Percentiles rank a stretch among this genome's conserved stretches.
Conservation (phyloP, 257 asterid genomes). For the Primulina tabacum region DNA sequence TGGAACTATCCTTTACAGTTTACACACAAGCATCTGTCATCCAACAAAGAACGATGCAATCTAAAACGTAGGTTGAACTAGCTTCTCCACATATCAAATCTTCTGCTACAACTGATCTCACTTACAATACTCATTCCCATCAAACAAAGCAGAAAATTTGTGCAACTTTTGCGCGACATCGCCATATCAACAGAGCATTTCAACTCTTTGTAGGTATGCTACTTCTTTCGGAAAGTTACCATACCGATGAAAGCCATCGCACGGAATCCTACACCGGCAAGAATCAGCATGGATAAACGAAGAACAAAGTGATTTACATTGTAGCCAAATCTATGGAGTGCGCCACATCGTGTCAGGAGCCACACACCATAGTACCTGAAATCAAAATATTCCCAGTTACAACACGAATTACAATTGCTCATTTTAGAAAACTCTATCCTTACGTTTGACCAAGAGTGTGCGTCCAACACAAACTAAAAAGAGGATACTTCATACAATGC, state of each 20-base stretch:
- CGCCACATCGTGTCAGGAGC: slow-evolving; percentile 88
- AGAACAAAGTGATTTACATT: slow-evolving; percentile 62
- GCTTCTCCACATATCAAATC: not conserved
- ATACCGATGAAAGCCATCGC: slow-evolving; percentile 71
- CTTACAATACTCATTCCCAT: not conserved
- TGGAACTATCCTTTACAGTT: not conserved
- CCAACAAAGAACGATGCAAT: not conserved
- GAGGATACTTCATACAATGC: not conserved
- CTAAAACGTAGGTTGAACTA: too few relatives aligned
- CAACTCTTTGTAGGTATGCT: not conserved
- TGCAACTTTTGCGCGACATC: not conserved
- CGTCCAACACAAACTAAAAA: not conserved
- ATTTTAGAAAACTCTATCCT: not conserved
- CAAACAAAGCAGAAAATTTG: too few relatives aligned
- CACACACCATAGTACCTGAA: slow-evolving; percentile 85
- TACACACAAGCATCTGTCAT: not conserved
- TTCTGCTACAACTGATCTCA: not conserved
- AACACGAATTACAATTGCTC: not conserved
- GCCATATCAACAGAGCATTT: not conserved
- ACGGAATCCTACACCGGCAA: slow-evolving; percentile 60
- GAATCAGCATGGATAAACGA: slow-evolving; percentile 48
- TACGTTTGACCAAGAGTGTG: not conserved
- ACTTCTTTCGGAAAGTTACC: slow-evolving; percentile 71
- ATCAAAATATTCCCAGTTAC: slow-evolving; percentile 8
- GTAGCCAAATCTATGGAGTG: slow-evolving; percentile 56